Conservation (phyloP, 2,329 filamentous ascomycete genomes). For the Trichoderma gracile region DNA sequence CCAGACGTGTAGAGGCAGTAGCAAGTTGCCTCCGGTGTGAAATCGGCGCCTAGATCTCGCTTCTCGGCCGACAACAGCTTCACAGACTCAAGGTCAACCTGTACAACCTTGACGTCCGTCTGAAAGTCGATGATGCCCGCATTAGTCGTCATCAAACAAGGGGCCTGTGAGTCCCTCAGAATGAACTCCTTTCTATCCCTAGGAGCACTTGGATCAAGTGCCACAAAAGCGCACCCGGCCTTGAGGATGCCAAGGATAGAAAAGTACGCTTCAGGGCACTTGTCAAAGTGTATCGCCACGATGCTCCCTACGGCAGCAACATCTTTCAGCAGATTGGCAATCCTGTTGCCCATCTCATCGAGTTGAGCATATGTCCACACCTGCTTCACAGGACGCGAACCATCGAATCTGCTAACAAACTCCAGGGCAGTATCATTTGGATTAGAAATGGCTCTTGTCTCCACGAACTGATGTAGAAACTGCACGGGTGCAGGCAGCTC, state of each 20-base stretch:
- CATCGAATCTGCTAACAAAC: slow-evolving; percentile 63
- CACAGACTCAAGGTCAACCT: slow-evolving; percentile 39
- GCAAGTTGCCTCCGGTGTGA: slow-evolving; percentile 58
- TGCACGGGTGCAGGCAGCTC: slow-evolving; percentile 58
- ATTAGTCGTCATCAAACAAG: slow-evolving; percentile 59
- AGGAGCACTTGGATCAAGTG: slow-evolving; percentile 75
- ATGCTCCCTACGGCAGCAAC: slow-evolving; percentile 59
- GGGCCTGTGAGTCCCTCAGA: slow-evolving; percentile 68
- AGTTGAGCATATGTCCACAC: slow-evolving; percentile 76
- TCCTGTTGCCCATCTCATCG: slow-evolving; percentile 67
- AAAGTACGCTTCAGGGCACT: slow-evolving; percentile 81
- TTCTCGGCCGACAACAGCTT: slow-evolving; percentile 27
- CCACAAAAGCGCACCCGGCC: slow-evolving; percentile 77
- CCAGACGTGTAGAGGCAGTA: slow-evolving; percentile 89
- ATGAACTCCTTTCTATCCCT: slow-evolving; percentile 75
- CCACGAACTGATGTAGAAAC: slow-evolving; percentile 78
- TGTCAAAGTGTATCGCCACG: slow-evolving; percentile 78
- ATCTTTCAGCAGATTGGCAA: slow-evolving; percentile 64
- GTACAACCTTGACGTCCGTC: slow-evolving; percentile 37
- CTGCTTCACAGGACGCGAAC: slow-evolving; percentile 46
- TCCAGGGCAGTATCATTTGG: slow-evolving; percentile 71
- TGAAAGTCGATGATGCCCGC: slow-evolving; percentile 38
- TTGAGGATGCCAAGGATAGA: slow-evolving; percentile 81
- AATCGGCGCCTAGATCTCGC: slow-evolving; percentile 17
- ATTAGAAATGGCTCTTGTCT: slow-evolving; percentile 55